Base-by-base conservation (phyloP, 2,329 filamentous ascomycete species). In the Penicillium sp. region DNA sequence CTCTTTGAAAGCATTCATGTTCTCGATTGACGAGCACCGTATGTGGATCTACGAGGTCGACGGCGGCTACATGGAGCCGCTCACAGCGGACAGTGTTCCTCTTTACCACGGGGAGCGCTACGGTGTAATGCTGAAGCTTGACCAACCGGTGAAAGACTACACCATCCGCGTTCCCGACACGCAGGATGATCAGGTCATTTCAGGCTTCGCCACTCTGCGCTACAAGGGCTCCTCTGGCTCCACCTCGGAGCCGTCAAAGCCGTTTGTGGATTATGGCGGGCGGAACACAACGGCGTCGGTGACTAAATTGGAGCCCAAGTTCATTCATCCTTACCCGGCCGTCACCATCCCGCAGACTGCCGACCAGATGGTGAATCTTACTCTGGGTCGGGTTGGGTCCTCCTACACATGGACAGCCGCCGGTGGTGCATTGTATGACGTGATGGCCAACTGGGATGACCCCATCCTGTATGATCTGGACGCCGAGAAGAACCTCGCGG, bases 211-310 rank as follows among this genome's bases (percentile, higher is more conserved):
- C 1, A 65, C 73, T 3, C 61, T 84, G 24, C 65, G 67, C 1
- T 74, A 75, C 54, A 56, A 58, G 13, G 56, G 62, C 27, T 48
- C 42, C 11, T 29, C 54, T 1, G 49, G 56, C 13, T 39, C 54
- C 1, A 50, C 55, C 25, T 39, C 34, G 0, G 33, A 26, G 1
- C 43, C 49, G 3, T 69, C 70, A 0, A 54, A 61, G 1, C 62
- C 75, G 0, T 77, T 68, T 47, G 75, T 82, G 50, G 71, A 75
- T 55, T 73, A 77, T 43, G 73, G 70, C 2, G 80, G 81, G 18
- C 50, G 51, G 5, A 72, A 72, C 2, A 56, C 69, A 0, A 70
- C 73, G 0, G 50, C 62, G 13, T 66, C 65, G 4, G 68, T 78
- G 12, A 60, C 65, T 13, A 56, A 74, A 35, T 76, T 80, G 60